Evolutionary conservation across 2,329 filamentous ascomycete species (phyloP).

Genomic region (Paecilomyces variotii): DNA sequence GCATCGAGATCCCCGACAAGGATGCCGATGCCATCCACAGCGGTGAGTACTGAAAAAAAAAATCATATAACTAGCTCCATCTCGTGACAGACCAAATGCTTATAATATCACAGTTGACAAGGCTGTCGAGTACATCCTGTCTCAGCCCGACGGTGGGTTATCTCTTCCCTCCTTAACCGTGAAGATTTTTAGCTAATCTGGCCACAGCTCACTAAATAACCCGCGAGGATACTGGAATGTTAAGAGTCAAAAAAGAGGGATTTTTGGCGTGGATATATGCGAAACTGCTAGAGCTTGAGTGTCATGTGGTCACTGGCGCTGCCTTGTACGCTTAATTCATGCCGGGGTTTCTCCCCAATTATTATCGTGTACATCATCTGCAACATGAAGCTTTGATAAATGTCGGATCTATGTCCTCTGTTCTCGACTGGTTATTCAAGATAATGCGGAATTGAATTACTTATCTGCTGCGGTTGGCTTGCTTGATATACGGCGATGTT

Average conservation of each 20-base stretch:
- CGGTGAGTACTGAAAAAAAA: conserved; percentile 54
- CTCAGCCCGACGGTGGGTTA: conserved; percentile 81
- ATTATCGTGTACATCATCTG: conserved; percentile 38
- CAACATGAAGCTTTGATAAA: conserved; percentile 7
- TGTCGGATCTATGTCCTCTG: background rate
- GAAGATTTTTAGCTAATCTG: background rate
- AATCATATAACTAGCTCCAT: background rate
- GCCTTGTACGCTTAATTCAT: conserved; percentile 31
- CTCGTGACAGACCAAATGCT: conserved; percentile 8
- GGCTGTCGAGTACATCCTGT: conserved; percentile 88
- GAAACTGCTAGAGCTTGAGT: conserved; percentile 21
- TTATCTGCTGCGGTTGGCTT: background rate
- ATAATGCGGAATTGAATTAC: background rate
- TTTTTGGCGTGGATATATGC: conserved; percentile 20
- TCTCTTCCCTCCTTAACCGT: background rate
- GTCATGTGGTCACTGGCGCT: conserved; percentile 16
- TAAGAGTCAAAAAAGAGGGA: conserved; percentile 22
- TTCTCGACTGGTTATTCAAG: conserved; percentile 6
- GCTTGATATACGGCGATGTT: background rate
- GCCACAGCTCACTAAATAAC: conserved; percentile 28
- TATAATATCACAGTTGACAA: conserved; percentile 62
- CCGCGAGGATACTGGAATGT: conserved; percentile 20
- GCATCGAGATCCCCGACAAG: conserved; percentile 98
- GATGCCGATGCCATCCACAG: conserved; percentile 91
- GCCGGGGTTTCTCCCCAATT: conserved; percentile 24